A percentile compares a stretch with the other conserved stretches of the same genome.
Evolutionary conservation across 164 flowering plant genomes (phyloP).

Genomic region (Cinnamomum chago): DNA sequence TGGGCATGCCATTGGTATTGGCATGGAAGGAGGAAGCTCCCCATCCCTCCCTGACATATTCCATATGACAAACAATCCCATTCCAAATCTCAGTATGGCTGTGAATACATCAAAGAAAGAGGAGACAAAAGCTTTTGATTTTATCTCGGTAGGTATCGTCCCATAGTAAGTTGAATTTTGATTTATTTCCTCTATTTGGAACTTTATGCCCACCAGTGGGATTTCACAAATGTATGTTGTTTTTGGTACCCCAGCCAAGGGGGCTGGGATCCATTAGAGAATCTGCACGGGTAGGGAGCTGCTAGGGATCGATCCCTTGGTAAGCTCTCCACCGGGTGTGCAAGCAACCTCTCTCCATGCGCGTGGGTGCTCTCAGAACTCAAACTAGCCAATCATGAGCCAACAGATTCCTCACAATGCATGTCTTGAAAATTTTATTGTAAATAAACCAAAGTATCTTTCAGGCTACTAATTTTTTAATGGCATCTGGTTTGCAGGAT

Average conservation of each 20-base stretch:
- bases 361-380: background rate
- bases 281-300: background rate
- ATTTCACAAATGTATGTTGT: background rate
- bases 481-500: constrained; percentile 42
- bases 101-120: constrained; percentile 71
- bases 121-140: constrained; percentile 91
- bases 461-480: background rate
- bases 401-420: background rate
- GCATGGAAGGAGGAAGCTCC: constrained; percentile 37
- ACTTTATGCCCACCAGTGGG: background rate
- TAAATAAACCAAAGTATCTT: background rate
- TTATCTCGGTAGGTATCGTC: constrained; percentile 44
- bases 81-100: constrained; percentile 36
- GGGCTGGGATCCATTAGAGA: no score
- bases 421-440: background rate
- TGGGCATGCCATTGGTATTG: constrained; percentile 30
- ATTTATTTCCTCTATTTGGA: background rate
- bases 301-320: background rate
- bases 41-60: constrained; percentile 79
- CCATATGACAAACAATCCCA: constrained; percentile 40
- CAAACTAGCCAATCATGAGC: background rate
- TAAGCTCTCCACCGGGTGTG: background rate
- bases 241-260: no score
- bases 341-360: no score
- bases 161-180: background rate